Base-by-base conservation (phyloP, 768 basidiomycete genomes). In the Tylopilus sp. region DNA sequence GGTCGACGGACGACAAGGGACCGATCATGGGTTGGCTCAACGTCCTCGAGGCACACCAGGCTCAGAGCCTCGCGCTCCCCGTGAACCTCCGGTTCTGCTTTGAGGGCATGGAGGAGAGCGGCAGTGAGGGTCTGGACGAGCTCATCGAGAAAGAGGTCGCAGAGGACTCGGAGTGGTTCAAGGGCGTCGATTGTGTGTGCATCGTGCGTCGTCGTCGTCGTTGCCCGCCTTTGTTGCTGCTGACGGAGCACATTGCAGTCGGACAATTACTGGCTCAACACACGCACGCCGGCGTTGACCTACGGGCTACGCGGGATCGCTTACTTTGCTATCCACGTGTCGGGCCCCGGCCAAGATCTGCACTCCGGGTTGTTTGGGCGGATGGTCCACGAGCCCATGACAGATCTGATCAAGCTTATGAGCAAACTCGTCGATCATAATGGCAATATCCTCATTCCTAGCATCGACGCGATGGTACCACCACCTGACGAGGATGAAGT, bases 21-120 rank as follows among this genome's bases (percentile, higher is more conserved):
- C 91, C 91, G 13, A 75, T 95, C 38, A 71, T 91, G 9, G 92
- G 88, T 13, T 95, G 92, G 92, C 69, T 95, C 51, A 93, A 94
- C 63, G 86, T 93, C 40, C 75, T 97, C 40, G 85, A 95, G 60
- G 93, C 90, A 49, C 92, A 95, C 51, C 71, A 79, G 44, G 72
- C 82, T 47, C 79, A 79, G 40, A 75, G 79, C 18, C 73, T 82
- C 40, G 79, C 81, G 31, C 78, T 97, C 18, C 95, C 95, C 1
- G 92, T 98, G 23, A 97, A 98, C 66, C 70, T 98, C 49, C 81
- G 83, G 57, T 85, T 90, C 75, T 91, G 89, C 75, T 94, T 98
- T 60, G 95, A 98, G 68, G 95, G 90, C 4, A 98, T 97, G 95
- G 95, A 98, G 68, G 95, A 98, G 74, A 86, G 79, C 55, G 95